A percentile compares a stretch with the other conserved stretches of the same genome.
These are phyloP conservation scores for Xylaria digitata DNA, from an alignment of 2,329 filamentous ascomycete genomes.

Conservation along the genomic window DNA sequence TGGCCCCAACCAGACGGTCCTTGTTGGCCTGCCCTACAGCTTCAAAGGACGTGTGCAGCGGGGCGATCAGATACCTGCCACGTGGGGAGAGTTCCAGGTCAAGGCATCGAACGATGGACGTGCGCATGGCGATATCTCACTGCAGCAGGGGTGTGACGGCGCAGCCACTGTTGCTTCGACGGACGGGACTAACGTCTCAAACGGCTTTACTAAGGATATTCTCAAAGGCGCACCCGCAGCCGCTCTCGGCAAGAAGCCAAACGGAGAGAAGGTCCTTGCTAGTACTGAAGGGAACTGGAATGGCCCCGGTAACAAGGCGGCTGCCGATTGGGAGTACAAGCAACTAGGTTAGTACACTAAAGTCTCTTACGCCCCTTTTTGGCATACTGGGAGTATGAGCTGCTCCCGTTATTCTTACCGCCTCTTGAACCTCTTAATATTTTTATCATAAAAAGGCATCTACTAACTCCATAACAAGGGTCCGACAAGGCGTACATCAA, in stretches of 20 bases:
- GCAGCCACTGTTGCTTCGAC: constrained; percentile 53
- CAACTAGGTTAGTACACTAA: constrained; percentile 45
- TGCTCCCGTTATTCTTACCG: neutral
- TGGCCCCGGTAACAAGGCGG: constrained; percentile 52
- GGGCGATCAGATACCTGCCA: constrained; percentile 52
- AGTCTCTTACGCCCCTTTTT: neutral
- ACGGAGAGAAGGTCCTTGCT: constrained; percentile 50
- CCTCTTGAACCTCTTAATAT: neutral
- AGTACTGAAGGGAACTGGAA: constrained; percentile 55
- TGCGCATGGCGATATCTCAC: constrained; percentile 54
- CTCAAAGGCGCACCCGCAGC: constrained; percentile 50
- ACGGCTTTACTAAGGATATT: constrained; percentile 51
- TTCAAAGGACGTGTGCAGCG: constrained; percentile 58
- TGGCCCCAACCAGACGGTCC: constrained; percentile 46
- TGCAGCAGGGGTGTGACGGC: constrained; percentile 55
- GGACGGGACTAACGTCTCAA: constrained; percentile 50
- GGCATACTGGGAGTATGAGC: no score
- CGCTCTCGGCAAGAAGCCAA: constrained; percentile 50
- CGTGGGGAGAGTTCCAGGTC: constrained; percentile 56
- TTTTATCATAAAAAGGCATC: neutral
- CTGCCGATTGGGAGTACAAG: constrained; percentile 50
- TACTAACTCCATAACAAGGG: neutral
- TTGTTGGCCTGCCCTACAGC: constrained; percentile 47
- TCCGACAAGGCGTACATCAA: constrained; percentile 51
- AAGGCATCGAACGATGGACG: constrained; percentile 51